Percentiles rank a stretch among this genome's conserved stretches.
These are phyloP conservation scores for cucumber (Cucumis sativus) DNA, from an alignment of 306 rosid species.

Conservation along the genomic window DNA sequence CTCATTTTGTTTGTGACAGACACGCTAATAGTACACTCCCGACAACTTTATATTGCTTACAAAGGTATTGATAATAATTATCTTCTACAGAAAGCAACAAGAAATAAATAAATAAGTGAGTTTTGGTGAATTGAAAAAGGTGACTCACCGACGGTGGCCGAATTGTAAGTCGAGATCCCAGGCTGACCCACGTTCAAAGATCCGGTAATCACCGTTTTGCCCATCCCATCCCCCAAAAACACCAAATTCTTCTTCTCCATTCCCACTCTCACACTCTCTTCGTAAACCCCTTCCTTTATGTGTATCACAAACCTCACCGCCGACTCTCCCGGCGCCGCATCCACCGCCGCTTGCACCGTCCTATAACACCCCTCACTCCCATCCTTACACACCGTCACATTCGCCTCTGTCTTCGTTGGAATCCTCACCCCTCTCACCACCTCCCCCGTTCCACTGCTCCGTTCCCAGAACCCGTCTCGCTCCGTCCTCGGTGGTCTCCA, in stretches of 20 bases:
- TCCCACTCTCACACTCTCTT: constrained; percentile 61
- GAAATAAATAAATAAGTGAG: neutral
- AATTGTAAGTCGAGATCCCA: constrained; percentile 45
- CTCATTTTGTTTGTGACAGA: neutral
- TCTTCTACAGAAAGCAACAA: neutral
- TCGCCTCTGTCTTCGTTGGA: constrained; percentile 24
- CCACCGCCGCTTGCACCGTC: constrained; percentile 72
- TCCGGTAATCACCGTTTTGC: constrained; percentile 57
- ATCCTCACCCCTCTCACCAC: constrained; percentile 7
- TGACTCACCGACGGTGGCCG: constrained; percentile 65
- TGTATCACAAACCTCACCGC: constrained; percentile 35
- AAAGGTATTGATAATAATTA: neutral
- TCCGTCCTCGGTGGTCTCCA: constrained; percentile 67
- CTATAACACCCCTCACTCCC: constrained; percentile 18
- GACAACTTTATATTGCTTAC: neutral
- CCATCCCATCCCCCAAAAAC: constrained; percentile 66
- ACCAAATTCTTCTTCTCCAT: constrained; percentile 48
- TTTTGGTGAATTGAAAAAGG: neutral
- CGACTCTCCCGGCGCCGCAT: constrained; percentile 35
- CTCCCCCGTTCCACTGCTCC: neutral
- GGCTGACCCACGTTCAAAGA: constrained; percentile 47
- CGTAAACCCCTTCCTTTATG: constrained; percentile 60
- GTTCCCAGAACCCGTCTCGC: constrained; percentile 67
- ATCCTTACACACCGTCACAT: constrained; percentile 53
- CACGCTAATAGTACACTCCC: neutral